Evolutionary conservation across 202 grass and related monocot genomes (phyloP).

Genomic region (Carex arenaria): DNA sequence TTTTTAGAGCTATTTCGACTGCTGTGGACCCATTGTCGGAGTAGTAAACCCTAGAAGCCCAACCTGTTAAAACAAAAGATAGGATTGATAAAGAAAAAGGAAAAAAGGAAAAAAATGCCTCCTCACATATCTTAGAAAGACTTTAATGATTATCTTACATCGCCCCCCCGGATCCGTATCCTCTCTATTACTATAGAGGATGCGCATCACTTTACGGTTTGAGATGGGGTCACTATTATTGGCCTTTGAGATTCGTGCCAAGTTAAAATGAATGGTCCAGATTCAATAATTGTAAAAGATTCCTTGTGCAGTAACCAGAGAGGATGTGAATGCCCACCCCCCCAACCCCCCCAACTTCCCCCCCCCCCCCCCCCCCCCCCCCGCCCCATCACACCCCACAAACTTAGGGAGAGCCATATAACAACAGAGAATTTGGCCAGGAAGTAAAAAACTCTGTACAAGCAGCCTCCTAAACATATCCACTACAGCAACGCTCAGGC

Average conservation of each 20-base stretch:
- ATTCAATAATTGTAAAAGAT: no score
- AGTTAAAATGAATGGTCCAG: no score
- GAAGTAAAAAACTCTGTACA: background rate
- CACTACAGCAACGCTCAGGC: background rate
- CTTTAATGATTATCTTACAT: background rate
- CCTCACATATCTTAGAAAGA: background rate
- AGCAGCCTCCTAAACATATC: background rate
- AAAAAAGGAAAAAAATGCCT: conserved; percentile 2
- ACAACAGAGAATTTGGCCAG: background rate
- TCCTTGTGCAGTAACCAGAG: no score
- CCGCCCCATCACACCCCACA: background rate
- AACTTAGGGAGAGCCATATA: background rate
- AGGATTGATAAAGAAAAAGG: background rate
- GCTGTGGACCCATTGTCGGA: conserved; percentile 96
- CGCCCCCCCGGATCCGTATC: background rate
- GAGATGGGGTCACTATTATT: no score
- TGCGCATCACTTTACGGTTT: no score
- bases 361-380: background rate
- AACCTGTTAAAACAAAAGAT: conserved; percentile 34
- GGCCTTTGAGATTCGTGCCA: no score
- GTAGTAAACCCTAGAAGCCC: conserved; percentile 92
- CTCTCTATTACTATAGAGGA: no score
- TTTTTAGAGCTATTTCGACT: conserved; percentile 99
- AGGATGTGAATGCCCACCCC: background rate
- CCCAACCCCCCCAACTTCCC: no score